Evolutionary conservation across 805 yeast species (phyloP).

Genomic region (Candida nitratophila): DNA sequence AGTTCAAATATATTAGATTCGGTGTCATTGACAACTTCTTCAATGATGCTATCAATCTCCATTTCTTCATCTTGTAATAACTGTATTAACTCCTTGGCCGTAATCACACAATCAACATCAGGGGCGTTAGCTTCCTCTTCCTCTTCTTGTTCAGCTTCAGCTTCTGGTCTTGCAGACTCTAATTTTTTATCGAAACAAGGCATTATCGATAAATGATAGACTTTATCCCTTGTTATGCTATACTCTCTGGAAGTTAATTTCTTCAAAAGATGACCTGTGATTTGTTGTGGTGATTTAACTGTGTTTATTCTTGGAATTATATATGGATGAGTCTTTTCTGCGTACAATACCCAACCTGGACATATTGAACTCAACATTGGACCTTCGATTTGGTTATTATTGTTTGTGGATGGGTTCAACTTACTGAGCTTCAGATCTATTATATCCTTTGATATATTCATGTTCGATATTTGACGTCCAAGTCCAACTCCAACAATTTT

Average conservation of each 20-base stretch:
- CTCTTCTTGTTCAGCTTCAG: constrained; percentile 21
- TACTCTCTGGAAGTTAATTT: constrained; percentile 33
- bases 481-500: constrained; percentile 80
- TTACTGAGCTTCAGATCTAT: constrained; percentile 11
- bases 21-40: constrained; percentile 9
- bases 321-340: constrained; percentile 91
- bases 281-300: constrained; percentile 88
- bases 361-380: constrained; percentile 72
- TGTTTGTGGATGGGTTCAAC: not conserved
- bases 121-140: constrained; percentile 13
- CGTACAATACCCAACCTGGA: constrained; percentile 96
- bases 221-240: constrained; percentile 17
- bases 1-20: constrained; percentile 7
- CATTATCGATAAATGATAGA: constrained; percentile 86
- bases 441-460: constrained; percentile 37
- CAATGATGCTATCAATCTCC: constrained; percentile 23
- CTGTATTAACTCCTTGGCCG: constrained; percentile 80
- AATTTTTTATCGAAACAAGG: constrained; percentile 96
- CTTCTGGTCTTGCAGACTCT: constrained; percentile 85
- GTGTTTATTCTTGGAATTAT: constrained; percentile 62
- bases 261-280: constrained; percentile 77
- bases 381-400: constrained; percentile 9
- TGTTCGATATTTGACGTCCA: constrained; percentile 64
- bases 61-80: constrained; percentile 51
- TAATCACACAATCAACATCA: constrained; percentile 92